These are phyloP conservation scores for Fonsecaea erecta DNA, from an alignment of 2,329 filamentous ascomycete genomes.

Conservation along the genomic window DNA sequence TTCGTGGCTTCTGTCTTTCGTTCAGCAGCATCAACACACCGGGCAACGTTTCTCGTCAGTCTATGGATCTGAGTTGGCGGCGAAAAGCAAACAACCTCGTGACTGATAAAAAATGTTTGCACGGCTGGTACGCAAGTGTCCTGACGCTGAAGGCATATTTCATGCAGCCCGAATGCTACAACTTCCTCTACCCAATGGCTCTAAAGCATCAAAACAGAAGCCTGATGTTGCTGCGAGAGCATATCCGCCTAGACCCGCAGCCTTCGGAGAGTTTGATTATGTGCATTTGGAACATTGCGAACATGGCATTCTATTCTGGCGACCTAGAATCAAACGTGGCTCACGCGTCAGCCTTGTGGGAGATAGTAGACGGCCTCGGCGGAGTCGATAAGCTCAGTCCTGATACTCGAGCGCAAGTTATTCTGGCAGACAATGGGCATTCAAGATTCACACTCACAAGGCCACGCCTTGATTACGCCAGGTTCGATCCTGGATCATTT, in stretches of 20 bases:
- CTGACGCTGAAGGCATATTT: constrained; percentile 19
- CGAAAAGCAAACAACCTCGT: constrained; percentile 5
- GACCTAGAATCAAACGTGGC: constrained; percentile 8
- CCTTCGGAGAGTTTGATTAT: constrained; percentile 19
- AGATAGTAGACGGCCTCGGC: constrained; percentile 15
- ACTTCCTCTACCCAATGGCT: constrained; percentile 20
- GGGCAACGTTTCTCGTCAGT: not conserved
- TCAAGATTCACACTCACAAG: constrained; percentile 14
- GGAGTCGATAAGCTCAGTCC: constrained; percentile 7
- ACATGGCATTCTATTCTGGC: constrained; percentile 6
- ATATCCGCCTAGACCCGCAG: not conserved
- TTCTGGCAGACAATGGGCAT: constrained; percentile 11
- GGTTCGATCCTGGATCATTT: constrained; percentile 17
- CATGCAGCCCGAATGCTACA: constrained; percentile 10
- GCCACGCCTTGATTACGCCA: constrained; percentile 6
- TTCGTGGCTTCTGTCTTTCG: constrained; percentile 7
- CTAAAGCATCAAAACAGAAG: constrained; percentile 23
- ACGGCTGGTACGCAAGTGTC: constrained; percentile 23
- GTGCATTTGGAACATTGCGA: constrained; percentile 18
- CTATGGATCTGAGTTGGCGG: constrained; percentile 4
- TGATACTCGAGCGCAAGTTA: constrained; percentile 4
- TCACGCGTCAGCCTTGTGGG: constrained; percentile 5
- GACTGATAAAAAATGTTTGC: constrained; percentile 16
- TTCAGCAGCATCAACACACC: not conserved
- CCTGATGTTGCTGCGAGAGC: constrained; percentile 14